Evolutionary conservation across 768 basidiomycete species (phyloP).

Genomic region (Trametes elegans): DNA sequence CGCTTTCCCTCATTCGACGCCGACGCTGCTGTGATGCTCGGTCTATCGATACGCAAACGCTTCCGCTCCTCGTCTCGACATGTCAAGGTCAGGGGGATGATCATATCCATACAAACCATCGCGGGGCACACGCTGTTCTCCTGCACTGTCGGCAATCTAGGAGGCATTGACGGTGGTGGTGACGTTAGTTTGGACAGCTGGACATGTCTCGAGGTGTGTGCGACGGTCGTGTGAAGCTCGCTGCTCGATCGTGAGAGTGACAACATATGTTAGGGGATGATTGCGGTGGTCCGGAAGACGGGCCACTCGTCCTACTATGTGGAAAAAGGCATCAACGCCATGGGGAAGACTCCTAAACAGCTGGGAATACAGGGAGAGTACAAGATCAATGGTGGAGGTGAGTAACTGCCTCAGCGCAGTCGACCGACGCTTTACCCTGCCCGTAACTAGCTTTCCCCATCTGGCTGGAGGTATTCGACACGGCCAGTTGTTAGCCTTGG

Average conservation of each 20-base stretch:
- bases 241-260: background rate
- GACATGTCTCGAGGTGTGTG: conserved; percentile 58
- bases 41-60: conserved; percentile 78
- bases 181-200: conserved; percentile 84
- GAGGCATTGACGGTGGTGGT: conserved; percentile 59
- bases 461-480: conserved; percentile 79
- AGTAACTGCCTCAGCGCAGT: conserved; percentile 28
- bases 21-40: conserved; percentile 76
- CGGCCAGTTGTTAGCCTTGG: background rate
- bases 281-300: conserved; percentile 73
- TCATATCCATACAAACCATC: conserved; percentile 77
- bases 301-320: conserved; percentile 86
- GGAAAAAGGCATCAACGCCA: conserved; percentile 82
- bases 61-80: conserved; percentile 73
- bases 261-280: conserved; percentile 46
- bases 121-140: conserved; percentile 78
- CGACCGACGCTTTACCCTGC: background rate
- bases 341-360: conserved; percentile 74
- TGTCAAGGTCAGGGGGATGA: conserved; percentile 74
- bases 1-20: conserved; percentile 75
- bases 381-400: conserved; percentile 75
- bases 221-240: background rate
- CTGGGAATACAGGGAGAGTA: conserved; percentile 66
- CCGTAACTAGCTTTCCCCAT: conserved; percentile 72
- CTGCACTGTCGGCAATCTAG: conserved; percentile 82